Conservation (phyloP, 805 yeast genomes). For the Candida fluviatilis region DNA sequence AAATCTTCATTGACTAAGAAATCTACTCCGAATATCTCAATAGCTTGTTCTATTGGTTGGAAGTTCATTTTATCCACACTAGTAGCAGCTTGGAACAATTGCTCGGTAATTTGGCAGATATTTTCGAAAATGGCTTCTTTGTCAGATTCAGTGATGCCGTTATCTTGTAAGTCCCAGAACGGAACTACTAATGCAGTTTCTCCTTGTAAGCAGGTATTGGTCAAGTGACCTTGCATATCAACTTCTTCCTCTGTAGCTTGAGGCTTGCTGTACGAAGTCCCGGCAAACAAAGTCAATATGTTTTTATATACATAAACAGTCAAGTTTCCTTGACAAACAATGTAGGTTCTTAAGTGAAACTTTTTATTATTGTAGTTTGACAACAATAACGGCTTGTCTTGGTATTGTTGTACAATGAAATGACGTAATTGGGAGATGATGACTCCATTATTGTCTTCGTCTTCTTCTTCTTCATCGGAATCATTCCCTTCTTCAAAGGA, state of each 20-base stretch:
- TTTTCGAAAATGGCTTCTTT: constrained; percentile 46
- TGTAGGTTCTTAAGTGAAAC: constrained; percentile 86
- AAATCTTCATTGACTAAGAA: constrained; percentile 62
- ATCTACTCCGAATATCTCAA: constrained; percentile 88
- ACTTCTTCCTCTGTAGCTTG: constrained; percentile 21
- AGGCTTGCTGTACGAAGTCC: constrained; percentile 40
- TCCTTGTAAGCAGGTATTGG: constrained; percentile 88
- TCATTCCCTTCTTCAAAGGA: constrained; percentile 74
- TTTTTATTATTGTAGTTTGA: constrained; percentile 60
- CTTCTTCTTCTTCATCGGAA: constrained; percentile 55
- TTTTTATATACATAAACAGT: constrained; percentile 75
- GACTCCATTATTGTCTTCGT: constrained; percentile 51
- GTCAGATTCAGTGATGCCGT: constrained; percentile 22
- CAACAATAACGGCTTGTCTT: constrained; percentile 63
- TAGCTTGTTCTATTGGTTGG: constrained; percentile 72
- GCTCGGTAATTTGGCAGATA: constrained; percentile 60
- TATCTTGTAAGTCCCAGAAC: constrained; percentile 50
- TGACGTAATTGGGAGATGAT: constrained; percentile 86
- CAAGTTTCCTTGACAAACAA: constrained; percentile 69
- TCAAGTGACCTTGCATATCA: constrained; percentile 71
- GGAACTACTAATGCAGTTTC: constrained; percentile 54
- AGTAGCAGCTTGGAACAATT: constrained; percentile 76
- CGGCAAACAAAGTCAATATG: constrained; percentile 81
- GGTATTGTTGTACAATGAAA: constrained; percentile 84
- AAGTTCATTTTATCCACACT: constrained; percentile 81